Conservation (phyloP, 108 stramenopile species). For the Parietichytrium sp. region DNA sequence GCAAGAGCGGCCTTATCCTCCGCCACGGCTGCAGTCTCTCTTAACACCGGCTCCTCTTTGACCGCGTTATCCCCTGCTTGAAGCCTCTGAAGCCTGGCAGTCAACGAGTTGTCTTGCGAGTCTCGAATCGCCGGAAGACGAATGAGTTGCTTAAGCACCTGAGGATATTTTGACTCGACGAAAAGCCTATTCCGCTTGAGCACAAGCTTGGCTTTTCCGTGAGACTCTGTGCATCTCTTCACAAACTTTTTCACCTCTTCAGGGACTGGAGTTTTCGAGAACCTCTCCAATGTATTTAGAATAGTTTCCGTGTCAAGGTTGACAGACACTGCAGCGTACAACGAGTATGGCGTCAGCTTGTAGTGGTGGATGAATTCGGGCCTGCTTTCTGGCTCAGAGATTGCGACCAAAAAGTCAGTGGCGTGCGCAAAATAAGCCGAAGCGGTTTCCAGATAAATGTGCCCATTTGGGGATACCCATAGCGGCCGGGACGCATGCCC, state of each 20-base stretch:
- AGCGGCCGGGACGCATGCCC: conserved; percentile 59
- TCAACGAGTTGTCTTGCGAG: conserved; percentile 65
- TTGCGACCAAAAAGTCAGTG: conserved; percentile 99
- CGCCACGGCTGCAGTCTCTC: background rate
- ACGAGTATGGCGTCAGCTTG: conserved; percentile 85
- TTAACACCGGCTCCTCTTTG: conserved; percentile 46
- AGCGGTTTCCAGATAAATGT: conserved; percentile 91
- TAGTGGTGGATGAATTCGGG: conserved; percentile 97
- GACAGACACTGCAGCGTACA: conserved; percentile 98
- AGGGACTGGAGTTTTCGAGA: conserved; percentile 55
- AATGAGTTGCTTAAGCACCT: conserved; percentile 80
- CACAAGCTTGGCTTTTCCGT: conserved; percentile 94
- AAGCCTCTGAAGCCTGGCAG: background rate
- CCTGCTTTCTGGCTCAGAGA: conserved; percentile 90
- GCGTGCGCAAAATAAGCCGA: conserved; percentile 85
- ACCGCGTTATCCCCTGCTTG: background rate
- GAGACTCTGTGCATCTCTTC: conserved; percentile 52
- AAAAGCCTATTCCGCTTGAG: conserved; percentile 76
- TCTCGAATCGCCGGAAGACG: conserved; percentile 77
- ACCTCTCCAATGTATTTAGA: conserved; percentile 49
- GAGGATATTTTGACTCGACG: conserved; percentile 86
- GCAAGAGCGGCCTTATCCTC: conserved; percentile 23
- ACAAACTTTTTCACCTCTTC: conserved; percentile 53
- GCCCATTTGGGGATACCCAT: conserved; percentile 60
- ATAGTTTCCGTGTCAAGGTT: conserved; percentile 81